These are phyloP conservation scores for Laetiporus sulphureus DNA, from an alignment of 1,284 basidiomycete genomes.

Conservation along the genomic window DNA sequence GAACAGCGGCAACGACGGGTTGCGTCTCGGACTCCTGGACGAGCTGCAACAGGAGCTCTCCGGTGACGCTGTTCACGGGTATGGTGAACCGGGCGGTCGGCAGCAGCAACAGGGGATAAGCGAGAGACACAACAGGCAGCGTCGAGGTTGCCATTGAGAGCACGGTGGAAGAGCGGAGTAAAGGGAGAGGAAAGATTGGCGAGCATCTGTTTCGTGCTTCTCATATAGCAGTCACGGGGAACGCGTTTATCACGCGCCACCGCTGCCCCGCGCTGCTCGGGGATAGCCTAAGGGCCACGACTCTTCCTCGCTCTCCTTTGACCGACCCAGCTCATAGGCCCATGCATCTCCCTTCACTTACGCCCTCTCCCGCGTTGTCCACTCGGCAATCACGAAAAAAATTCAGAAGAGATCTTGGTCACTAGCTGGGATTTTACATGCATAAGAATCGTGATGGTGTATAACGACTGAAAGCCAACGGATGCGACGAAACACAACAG, in stretches of 20 bases:
- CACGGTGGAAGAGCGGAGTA: conserved; percentile 1
- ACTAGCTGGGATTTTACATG: too few relatives aligned
- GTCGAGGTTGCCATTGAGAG: conserved; percentile 34
- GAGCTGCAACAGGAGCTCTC: conserved; percentile 51
- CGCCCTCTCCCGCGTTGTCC: too few relatives aligned
- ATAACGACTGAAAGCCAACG: too few relatives aligned
- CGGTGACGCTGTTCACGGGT: conserved; percentile 48
- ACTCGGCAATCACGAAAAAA: too few relatives aligned
- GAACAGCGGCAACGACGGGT: conserved; percentile 60
- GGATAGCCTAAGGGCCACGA: too few relatives aligned
- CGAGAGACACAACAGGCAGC: conserved; percentile 55
- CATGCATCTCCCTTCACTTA: too few relatives aligned
- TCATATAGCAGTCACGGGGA: background rate
- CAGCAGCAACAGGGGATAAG: conserved; percentile 59
- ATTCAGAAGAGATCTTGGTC: too few relatives aligned
- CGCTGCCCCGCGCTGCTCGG: too few relatives aligned
- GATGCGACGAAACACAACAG: too few relatives aligned
- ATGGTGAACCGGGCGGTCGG: conserved; percentile 60
- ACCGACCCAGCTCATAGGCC: too few relatives aligned
- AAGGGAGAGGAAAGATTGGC: background rate
- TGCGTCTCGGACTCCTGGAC: conserved; percentile 57
- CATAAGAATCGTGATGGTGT: too few relatives aligned
- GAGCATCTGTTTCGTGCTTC: background rate
- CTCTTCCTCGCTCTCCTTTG: too few relatives aligned
- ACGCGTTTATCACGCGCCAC: background rate